These are phyloP conservation scores for Fusarium oligoseptatum DNA, from an alignment of 2,329 filamentous ascomycete species.

Conservation along the genomic window DNA sequence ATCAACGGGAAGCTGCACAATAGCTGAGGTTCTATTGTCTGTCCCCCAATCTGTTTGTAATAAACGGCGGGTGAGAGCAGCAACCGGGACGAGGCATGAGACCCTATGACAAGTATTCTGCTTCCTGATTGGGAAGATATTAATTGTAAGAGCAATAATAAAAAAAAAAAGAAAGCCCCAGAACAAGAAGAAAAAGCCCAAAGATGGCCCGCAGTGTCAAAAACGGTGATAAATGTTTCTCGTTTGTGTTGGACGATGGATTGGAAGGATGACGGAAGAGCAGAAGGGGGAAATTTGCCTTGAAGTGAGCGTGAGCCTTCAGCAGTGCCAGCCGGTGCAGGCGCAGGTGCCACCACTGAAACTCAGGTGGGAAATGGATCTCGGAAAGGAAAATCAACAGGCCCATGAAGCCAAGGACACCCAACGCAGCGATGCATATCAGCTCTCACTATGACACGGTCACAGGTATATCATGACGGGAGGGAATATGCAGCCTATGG, in stretches of 20 bases:
- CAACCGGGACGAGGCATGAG: neutral
- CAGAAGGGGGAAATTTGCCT: slow-evolving; percentile 17
- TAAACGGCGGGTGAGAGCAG: slow-evolving; percentile 11
- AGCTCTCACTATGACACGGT: neutral
- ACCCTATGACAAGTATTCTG: slow-evolving; percentile 4
- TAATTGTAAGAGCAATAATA: neutral
- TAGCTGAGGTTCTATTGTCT: slow-evolving; percentile 30
- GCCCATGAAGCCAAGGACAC: neutral
- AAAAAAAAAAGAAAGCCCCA: neutral
- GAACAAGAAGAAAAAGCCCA: slow-evolving; percentile 12
- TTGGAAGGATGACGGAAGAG: slow-evolving; percentile 1
- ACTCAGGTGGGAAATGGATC: slow-evolving; percentile 1
- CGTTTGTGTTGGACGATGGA: slow-evolving; percentile 10
- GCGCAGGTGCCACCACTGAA: neutral
- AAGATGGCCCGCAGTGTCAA: slow-evolving; percentile 1
- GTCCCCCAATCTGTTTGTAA: slow-evolving; percentile 6
- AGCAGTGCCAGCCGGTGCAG: neutral
- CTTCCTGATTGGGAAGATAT: neutral
- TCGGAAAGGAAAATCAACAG: slow-evolving; percentile 20
- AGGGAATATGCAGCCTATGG: neutral
- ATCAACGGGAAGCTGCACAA: slow-evolving; percentile 14
- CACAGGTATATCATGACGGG: neutral
- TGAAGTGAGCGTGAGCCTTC: neutral
- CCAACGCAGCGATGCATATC: neutral
- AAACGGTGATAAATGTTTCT: neutral